These are phyloP conservation scores for Fagopyrum homotropicum DNA, from an alignment of 148 eudicot species.

Conservation along the genomic window DNA sequence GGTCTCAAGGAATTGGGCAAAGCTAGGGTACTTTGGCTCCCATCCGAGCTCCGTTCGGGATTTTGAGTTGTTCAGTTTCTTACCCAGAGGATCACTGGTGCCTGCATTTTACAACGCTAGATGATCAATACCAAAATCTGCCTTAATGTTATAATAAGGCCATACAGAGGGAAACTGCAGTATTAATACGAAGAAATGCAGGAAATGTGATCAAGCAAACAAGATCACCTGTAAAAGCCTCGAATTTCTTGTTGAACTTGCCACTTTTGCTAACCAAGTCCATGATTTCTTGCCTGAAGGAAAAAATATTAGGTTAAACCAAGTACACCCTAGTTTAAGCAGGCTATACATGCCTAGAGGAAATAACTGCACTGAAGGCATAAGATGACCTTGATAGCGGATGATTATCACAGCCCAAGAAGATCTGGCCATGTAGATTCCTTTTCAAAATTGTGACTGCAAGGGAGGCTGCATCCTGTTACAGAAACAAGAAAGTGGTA, in stretches of 20 bases:
- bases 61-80: constrained; percentile 65
- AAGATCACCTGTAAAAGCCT: constrained; percentile 60
- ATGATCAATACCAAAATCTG: background rate
- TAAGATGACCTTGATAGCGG: constrained; percentile 63
- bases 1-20: constrained; percentile 54
- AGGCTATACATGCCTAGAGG: background rate
- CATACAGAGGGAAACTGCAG: background rate
- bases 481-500: background rate
- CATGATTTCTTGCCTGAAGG: constrained; percentile 78
- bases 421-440: constrained; percentile 48
- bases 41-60: constrained; percentile 58
- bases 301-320: background rate
- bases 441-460: constrained; percentile 63
- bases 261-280: constrained; percentile 72
- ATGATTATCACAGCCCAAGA: constrained; percentile 88
- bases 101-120: constrained; percentile 31
- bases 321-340: background rate
- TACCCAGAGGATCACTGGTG: constrained; percentile 65
- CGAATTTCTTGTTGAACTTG: constrained; percentile 59
- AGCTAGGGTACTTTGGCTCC: constrained; percentile 81
- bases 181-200: background rate
- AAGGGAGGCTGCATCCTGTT: constrained; percentile 81
- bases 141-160: background rate
- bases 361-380: background rate
- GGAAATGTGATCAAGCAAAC: background rate